These are phyloP conservation scores for Xenosphaeropsis pyriputrescens DNA, from an alignment of 2,329 filamentous ascomycete species.

Conservation along the genomic window DNA sequence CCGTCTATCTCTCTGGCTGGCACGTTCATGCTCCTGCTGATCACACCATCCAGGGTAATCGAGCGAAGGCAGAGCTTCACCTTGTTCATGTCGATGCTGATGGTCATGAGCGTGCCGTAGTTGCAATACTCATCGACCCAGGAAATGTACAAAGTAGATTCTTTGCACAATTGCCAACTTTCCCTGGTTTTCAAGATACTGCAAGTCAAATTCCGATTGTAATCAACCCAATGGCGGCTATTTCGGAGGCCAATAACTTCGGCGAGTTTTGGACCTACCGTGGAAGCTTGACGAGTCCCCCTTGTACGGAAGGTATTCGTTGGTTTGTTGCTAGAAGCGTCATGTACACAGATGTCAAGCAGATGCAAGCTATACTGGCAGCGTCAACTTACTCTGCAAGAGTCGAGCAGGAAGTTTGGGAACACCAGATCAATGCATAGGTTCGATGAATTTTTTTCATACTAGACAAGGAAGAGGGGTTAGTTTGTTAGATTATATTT, in stretches of 20 bases:
- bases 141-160: constrained; percentile 22
- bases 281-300: constrained; percentile 30
- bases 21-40: constrained; percentile 35
- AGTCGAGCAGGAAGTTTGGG: constrained; percentile 29
- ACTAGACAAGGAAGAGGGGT: no score
- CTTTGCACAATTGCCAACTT: constrained; percentile 24
- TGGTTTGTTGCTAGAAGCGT: constrained; percentile 28
- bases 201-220: constrained; percentile 8
- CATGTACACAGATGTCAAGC: constrained; percentile 25
- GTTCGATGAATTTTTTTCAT: no score
- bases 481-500: no score
- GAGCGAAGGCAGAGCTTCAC: constrained; percentile 30
- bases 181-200: constrained; percentile 23
- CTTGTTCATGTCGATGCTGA: constrained; percentile 28
- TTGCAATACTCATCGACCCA: constrained; percentile 30
- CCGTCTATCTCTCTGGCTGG: constrained; percentile 31
- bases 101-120: constrained; percentile 26
- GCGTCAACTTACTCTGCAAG: constrained; percentile 28
- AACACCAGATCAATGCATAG: constrained; percentile 27
- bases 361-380: constrained; percentile 30
- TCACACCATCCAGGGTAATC: constrained; percentile 26
- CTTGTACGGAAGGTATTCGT: constrained; percentile 27
- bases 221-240: constrained; percentile 18
- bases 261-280: constrained; percentile 32
- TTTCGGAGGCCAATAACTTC: constrained; percentile 23